phyloP scores from a whole-genome alignment of 768 basidiomycete genomes.

The Saitozyma podzolica region DNA sequence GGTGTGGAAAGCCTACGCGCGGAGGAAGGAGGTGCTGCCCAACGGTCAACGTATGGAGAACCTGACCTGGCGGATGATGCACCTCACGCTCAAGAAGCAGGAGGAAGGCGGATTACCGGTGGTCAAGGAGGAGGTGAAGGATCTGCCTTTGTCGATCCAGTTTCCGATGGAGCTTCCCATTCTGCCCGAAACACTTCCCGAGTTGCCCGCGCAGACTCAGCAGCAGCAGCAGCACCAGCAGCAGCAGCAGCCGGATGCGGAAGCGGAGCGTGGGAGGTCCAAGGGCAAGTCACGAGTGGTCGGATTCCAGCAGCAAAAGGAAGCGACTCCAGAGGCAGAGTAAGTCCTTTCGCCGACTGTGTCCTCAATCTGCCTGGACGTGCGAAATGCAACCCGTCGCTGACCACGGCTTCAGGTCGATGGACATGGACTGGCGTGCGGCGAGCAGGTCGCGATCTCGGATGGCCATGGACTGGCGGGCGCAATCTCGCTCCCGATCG shows the following conservation, averaged over 20 bases:
- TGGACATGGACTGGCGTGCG: constrained; percentile 53
- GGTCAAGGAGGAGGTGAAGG: constrained; percentile 15
- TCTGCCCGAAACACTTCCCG: neutral
- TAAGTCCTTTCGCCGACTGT: constrained; percentile 24
- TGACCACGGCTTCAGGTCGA: constrained; percentile 18
- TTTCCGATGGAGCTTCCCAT: too few relatives aligned
- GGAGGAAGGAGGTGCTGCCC: constrained; percentile 82
- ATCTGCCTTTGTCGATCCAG: neutral
- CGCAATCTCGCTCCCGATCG: constrained; percentile 52
- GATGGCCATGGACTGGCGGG: constrained; percentile 75
- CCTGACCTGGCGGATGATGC: constrained; percentile 98
- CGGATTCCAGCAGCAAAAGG: constrained; percentile 35
- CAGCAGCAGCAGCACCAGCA: constrained; percentile 9
- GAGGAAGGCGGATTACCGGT: constrained; percentile 27
- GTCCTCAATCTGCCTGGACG: constrained; percentile 51
- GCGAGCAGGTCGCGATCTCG: constrained; percentile 86
- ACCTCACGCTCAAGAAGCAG: constrained; percentile 79
- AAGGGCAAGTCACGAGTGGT: constrained; percentile 51
- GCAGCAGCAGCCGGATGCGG: constrained; percentile 24
- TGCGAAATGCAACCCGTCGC: constrained; percentile 28
- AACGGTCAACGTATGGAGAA: constrained; percentile 97
- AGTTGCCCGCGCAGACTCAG: neutral
- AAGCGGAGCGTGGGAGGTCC: constrained; percentile 46
- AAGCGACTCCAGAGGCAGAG: constrained; percentile 60
- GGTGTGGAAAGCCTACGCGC: constrained; percentile 95